Base-by-base conservation (phyloP, 169 alveolate genomes). In the Haemoproteus tartakovskyi region DNA sequence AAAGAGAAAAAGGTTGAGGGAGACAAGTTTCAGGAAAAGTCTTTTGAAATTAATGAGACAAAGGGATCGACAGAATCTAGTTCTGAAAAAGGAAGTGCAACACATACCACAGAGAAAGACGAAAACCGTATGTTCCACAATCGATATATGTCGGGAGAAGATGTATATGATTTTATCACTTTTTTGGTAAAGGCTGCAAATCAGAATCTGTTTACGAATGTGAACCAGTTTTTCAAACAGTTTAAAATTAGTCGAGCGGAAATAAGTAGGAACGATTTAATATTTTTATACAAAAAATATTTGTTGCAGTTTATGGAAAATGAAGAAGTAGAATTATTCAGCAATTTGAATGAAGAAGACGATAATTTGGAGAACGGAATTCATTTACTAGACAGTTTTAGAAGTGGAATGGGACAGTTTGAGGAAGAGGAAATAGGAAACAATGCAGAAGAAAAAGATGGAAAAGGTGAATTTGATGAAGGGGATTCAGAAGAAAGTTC, bases 201-300 rank as follows among this genome's bases (percentile, higher is more conserved):
- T 43, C 84, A 74, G 47, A 74, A 74, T 38, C 50, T 74, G 27
- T 74, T 74, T 48, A 74, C 84, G n/a, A 74, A 74, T 45, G 62
- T 74, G 2, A 74, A 74, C 22, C 84, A 74, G 8, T 74, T 74
- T 74, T 74, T 74, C 33, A 74, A 74, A 45, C 74, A 74, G 2
- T 74, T 74, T 41, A 74, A 74, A 57, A 74, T 74, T 74, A 74
- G 57, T 22, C 41, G 84, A 38, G 84, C 84, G 14, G 84, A 74
- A 56, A 74, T 74, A 18, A 74, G 84, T 33, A 74, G 84, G 47
- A 74, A 74, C 52, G 84, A 74, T 57, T 74, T 74, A 48, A 48
- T 74, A 43, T 74, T 74, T 57, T 48, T 74, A 27, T 74, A 74
- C 41, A 74, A 57, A 57, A 74, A 74, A 16, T 74, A 74, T 57